Evolutionary conservation across 768 basidiomycete genomes (phyloP).

Genomic region (Psilocybe cubensis): DNA sequence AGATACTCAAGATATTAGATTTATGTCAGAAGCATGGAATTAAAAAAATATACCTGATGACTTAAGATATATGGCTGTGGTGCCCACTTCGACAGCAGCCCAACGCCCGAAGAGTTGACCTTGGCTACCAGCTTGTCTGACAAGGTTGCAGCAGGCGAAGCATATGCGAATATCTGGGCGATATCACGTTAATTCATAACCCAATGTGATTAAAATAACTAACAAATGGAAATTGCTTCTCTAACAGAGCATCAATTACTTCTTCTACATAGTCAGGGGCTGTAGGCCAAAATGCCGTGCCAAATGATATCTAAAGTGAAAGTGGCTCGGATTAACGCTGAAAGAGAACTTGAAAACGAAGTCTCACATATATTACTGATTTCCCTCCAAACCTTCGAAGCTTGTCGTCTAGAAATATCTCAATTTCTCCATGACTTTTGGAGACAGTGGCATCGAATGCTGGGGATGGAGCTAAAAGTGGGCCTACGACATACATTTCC

Average conservation of each 20-base stretch:
- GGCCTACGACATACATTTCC: slow-evolving; percentile 8
- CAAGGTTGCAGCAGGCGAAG: slow-evolving; percentile 6
- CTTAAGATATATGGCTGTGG: slow-evolving; percentile 17
- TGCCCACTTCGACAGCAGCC: slow-evolving; percentile 10
- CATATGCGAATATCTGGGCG: slow-evolving; percentile 8
- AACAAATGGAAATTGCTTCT: slow-evolving; percentile 19
- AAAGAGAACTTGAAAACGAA: not conserved
- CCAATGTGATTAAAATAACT: not conserved
- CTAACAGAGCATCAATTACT: slow-evolving; percentile 12
- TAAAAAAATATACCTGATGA: slow-evolving; percentile 7
- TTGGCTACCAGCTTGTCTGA: slow-evolving; percentile 1
- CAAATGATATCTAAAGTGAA: slow-evolving; percentile 14
- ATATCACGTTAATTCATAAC: not conserved
- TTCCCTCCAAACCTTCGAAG: slow-evolving; percentile 7
- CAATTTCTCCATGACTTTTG: slow-evolving; percentile 4
- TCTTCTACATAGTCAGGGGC: slow-evolving; percentile 16
- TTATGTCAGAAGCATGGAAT: not conserved
- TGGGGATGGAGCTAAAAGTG: slow-evolving; percentile 8
- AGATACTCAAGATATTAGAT: not conserved
- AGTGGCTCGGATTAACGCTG: not conserved
- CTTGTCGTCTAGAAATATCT: slow-evolving; percentile 9
- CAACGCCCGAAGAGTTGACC: slow-evolving; percentile 11
- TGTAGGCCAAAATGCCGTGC: slow-evolving; percentile 16
- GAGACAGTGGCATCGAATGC: not conserved
- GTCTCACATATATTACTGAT: slow-evolving; percentile 15